These are phyloP conservation scores for Dendrobium nobile DNA, from an alignment of 106 monocot genomes.

Conservation along the genomic window DNA sequence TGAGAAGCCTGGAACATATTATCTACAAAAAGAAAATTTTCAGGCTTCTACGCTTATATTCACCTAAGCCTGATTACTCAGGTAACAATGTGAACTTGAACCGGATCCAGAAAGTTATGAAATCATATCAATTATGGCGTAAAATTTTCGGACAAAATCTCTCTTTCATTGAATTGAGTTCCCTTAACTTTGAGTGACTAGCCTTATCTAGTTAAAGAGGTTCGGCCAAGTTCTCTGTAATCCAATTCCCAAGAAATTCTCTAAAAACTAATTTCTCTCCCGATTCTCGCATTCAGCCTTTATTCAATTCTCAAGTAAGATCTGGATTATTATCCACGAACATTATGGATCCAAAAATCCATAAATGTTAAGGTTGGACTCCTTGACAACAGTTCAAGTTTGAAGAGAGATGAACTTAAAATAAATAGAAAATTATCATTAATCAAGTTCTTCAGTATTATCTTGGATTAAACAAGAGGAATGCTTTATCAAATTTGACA, in stretches of 20 bases:
- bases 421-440: background rate
- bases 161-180: too few species aligned
- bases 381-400: background rate
- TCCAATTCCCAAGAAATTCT: background rate
- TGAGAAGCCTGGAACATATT: background rate
- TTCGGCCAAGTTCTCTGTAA: background rate
- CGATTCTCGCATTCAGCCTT: background rate
- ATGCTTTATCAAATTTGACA: too few species aligned
- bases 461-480: too few species aligned
- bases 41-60: too few species aligned
- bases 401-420: background rate
- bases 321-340: background rate
- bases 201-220: too few species aligned
- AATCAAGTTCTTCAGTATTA: background rate
- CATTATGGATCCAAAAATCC: background rate
- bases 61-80: too few species aligned
- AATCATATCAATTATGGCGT: too few species aligned
- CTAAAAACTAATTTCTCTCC: background rate
- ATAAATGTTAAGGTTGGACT: background rate
- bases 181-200: too few species aligned
- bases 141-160: too few species aligned
- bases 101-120: too few species aligned
- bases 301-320: background rate
- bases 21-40: background rate
- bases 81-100: too few species aligned